Base-by-base conservation (phyloP, 2,329 filamentous ascomycete species). In the Aspergillus novofumigatus region DNA sequence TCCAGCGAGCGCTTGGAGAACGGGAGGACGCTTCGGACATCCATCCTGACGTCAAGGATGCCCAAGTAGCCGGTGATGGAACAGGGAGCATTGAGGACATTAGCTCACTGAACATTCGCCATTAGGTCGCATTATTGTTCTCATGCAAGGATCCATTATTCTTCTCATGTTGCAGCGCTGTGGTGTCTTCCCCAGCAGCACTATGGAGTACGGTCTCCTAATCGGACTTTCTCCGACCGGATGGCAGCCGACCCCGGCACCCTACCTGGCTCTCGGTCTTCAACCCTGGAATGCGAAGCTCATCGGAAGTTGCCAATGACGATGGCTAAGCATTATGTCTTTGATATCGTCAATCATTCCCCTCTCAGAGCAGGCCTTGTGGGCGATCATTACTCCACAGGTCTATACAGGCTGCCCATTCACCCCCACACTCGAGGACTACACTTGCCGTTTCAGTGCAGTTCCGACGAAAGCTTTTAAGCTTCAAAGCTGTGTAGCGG, bases 1-100 rank as follows among this genome's bases (percentile, higher is more conserved):
- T 97, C 48, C 89, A 94, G 72, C 87, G 87, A 59, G 86, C 90
- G 9, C 67, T 83, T 26, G 82, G 83, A 7, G 81, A 83, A 64
- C 64, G 71, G 25, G 71, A 75, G 52, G 71, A 72, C 38, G 54
- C 59, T 6, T 54, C 63, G 10, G 62, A 68, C 53, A 64, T 67
- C 56, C 62, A 66, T 53, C 62, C 64, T 23, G 65, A 66, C 53
- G 65, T 66, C 29, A 74, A 70, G 59, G 64, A 72, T 35, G 52
- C 62, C 54, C 62, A 66, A 54, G 57, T 56, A 44, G 60, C 65
- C 1, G 72, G 70, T 9, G 75, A 75, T 65, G 72, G 69, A 2
- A 72, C 68, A 44, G 74, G 75, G 35, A 80, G 71, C 61, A 81
- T 80, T 66, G 80, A 82, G 63, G 76, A 79, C 64, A 75, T 77